A percentile compares a stretch with the other conserved stretches of the same genome.
phyloP scores from a whole-genome alignment of 164 flowering plant species.

The grape (Vitis vinifera) region DNA sequence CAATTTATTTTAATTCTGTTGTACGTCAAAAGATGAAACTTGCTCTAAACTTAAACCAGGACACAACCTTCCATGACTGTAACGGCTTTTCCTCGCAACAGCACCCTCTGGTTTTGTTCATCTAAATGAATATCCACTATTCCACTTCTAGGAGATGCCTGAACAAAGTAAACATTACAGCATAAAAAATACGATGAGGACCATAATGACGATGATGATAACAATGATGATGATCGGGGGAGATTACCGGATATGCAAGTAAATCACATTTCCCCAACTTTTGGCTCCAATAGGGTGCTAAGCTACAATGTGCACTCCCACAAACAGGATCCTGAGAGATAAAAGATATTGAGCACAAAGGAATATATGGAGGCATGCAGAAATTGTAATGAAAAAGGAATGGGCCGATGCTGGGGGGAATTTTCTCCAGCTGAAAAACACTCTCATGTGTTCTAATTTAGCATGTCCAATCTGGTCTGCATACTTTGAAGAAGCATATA shows the following conservation, averaged over 20 bases:
- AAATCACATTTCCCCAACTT: conserved; percentile 68
- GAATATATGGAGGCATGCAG: too few relatives aligned
- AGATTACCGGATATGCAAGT: conserved; percentile 52
- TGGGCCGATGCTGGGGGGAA: too few relatives aligned
- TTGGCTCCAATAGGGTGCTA: conserved; percentile 71
- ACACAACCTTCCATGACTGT: conserved; percentile 74
- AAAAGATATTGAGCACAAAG: neutral
- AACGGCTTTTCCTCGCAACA: conserved; percentile 67
- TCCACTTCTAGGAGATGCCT: conserved; percentile 89
- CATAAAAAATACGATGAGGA: neutral
- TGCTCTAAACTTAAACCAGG: conserved; percentile 30
- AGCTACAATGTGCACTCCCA: conserved; percentile 85
- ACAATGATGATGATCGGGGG: conserved; percentile 9
- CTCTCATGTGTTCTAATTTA: too few relatives aligned
- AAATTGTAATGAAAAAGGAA: too few relatives aligned
- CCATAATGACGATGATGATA: neutral
- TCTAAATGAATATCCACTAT: conserved; percentile 56
- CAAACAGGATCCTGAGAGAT: conserved; percentile 73
- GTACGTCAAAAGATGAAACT: neutral
- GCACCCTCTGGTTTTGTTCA: conserved; percentile 52
- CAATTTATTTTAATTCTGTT: too few relatives aligned
- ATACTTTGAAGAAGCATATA: too few relatives aligned
- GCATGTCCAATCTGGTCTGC: too few relatives aligned
- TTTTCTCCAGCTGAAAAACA: too few relatives aligned
- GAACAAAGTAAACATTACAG: neutral